These are phyloP conservation scores for Acanthamoeba polyphaga DNA, from an alignment of 208 protist genomes.

Conservation along the genomic window DNA sequence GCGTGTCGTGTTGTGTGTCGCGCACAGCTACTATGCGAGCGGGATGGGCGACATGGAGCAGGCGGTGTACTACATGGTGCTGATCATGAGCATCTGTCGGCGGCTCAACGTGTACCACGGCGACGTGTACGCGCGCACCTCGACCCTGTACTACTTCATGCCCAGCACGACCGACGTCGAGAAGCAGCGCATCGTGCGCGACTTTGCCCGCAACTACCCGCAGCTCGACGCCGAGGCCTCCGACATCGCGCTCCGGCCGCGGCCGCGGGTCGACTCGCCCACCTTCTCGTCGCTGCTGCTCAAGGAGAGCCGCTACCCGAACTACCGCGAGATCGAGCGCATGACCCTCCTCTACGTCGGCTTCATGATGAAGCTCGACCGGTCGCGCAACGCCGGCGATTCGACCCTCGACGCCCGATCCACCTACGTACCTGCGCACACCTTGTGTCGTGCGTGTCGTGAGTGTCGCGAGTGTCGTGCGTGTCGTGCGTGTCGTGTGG, in stretches of 20 bases:
- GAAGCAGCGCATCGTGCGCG: not conserved
- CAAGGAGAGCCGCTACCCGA: conserved; percentile 20
- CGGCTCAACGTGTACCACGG: not conserved
- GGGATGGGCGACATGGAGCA: not conserved
- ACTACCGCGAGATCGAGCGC: not conserved
- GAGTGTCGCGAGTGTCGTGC: no score
- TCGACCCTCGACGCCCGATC: not conserved
- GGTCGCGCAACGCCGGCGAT: not conserved
- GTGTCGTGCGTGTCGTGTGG: no score
- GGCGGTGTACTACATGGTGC: conserved; percentile 5
- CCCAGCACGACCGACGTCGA: not conserved
- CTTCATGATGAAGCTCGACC: conserved; percentile 8
- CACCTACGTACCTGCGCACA: not conserved
- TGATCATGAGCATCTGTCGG: not conserved
- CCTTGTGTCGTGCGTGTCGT: no score
- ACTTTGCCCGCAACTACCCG: not conserved
- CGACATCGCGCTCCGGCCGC: not conserved
- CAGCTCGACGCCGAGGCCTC: not conserved
- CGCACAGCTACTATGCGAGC: not conserved
- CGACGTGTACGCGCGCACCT: conserved; percentile 20
- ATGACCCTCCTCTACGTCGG: not conserved
- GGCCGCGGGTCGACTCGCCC: not conserved
- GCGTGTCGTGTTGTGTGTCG: no score
- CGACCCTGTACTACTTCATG: conserved; percentile 13
- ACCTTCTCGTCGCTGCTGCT: not conserved